Conservation (phyloP, 352 stramenopile species). For the Pythium biforme region DNA sequence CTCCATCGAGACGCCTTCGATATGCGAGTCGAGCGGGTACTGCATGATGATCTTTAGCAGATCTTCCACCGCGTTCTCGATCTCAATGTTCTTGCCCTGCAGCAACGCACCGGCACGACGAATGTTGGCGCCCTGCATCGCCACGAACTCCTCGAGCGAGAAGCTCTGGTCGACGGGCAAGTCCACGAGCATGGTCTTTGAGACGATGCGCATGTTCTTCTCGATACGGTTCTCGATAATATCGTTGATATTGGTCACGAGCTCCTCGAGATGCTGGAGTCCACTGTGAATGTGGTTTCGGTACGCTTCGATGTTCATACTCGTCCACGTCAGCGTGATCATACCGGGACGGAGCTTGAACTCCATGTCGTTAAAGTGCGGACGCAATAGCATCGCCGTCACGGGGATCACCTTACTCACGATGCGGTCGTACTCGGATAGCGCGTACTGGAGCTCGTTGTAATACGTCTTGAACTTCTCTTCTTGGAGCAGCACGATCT, state of each 20-base stretch:
- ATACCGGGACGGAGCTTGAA: constrained; percentile 98
- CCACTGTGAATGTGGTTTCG: constrained; percentile 92
- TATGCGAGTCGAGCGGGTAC: constrained; percentile 95
- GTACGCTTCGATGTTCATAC: constrained; percentile 99
- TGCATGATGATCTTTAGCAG: constrained; percentile 95
- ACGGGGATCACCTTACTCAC: constrained; percentile 97
- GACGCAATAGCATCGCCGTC: constrained; percentile 94
- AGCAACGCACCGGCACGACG: constrained; percentile 88
- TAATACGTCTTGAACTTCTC: constrained; percentile 99
- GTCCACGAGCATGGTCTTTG: constrained; percentile 97
- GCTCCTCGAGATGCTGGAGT: constrained; percentile 95
- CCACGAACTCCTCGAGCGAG: constrained; percentile 97
- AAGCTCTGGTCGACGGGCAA: constrained; percentile 96
- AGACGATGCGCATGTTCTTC: constrained; percentile 98
- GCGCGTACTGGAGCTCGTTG: constrained; percentile 96
- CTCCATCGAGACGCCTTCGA: constrained; percentile 91
- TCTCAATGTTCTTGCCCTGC: constrained; percentile 98
- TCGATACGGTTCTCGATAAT: constrained; percentile 99
- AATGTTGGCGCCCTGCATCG: constrained; percentile 96
- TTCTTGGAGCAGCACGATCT: constrained; percentile 97
- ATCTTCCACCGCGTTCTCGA: constrained; percentile 97
- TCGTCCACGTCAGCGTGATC: constrained; percentile 99
- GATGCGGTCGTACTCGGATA: constrained; percentile 97
- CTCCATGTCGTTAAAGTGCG: constrained; percentile 99
- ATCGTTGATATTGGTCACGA: constrained; percentile 99